These are phyloP conservation scores for Phytophthora pluvialis DNA, from an alignment of 352 stramenopile genomes.

Conservation along the genomic window DNA sequence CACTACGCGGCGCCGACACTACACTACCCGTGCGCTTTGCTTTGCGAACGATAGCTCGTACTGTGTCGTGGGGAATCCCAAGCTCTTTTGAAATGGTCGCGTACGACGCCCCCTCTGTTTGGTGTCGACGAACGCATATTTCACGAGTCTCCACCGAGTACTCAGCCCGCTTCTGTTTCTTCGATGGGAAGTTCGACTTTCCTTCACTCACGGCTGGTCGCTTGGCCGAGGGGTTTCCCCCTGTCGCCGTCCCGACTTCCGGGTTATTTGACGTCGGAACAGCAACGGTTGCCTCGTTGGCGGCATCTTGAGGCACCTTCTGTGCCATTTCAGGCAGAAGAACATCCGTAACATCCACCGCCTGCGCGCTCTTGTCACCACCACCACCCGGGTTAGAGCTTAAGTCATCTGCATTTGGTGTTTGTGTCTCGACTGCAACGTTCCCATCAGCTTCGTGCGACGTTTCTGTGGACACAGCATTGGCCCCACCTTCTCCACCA, in stretches of 20 bases:
- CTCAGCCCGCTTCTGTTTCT: slow-evolving; percentile 53
- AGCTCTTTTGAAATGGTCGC: slow-evolving; percentile 59
- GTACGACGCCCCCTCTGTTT: slow-evolving; percentile 63
- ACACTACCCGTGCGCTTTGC: slow-evolving; percentile 67
- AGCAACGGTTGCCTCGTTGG: neutral
- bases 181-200: neutral
- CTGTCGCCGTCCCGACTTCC: neutral
- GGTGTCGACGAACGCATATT: slow-evolving; percentile 59
- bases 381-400: neutral
- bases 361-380: neutral
- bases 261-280: neutral
- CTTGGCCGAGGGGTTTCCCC: neutral
- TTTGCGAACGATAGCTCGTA: slow-evolving; percentile 72
- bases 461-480: neutral
- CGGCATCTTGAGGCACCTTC: neutral
- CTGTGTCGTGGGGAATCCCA: slow-evolving; percentile 59
- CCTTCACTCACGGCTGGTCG: neutral
- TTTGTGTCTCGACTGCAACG: neutral
- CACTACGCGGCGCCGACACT: slow-evolving; percentile 56
- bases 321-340: neutral
- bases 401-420: neutral
- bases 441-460: neutral
- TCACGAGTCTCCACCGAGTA: slow-evolving; percentile 64
- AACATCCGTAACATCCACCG: neutral
- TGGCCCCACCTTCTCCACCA: neutral